Base-by-base conservation (phyloP, 2,329 filamentous ascomycete genomes). In the Pseudogymnoascus sp. region DNA sequence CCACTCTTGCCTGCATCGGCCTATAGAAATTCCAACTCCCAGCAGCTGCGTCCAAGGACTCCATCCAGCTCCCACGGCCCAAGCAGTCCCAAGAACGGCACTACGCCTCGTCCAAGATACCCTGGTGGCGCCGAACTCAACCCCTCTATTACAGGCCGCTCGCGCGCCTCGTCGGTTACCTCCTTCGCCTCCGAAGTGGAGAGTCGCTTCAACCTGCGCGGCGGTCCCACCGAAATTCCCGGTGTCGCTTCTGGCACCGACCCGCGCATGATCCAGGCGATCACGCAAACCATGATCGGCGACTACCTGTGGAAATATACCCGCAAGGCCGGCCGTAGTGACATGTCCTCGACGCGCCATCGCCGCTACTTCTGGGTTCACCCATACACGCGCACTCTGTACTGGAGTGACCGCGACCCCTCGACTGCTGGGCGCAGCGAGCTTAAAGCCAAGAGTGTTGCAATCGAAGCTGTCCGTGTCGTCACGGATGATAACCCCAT, bases 231-330 rank as follows among this genome's bases (percentile, higher is more conserved):
- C 5, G 75, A 78, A 62, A 78, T 80, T 28, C 75, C 79, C 55
- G 87, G 87, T 12, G 83, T 94, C 64, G 84, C 85, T 8, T 80
- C 86, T 19, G 84, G 84, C 66, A 96, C 92, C 4, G 94, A 99
- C 76, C 93, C 93, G 66, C 90, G 93, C 69, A 97, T 99, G 92
- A 97, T 99, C 68, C 92, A 97, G 77, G 94, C 94, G 58, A 97
- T 99, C 67, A 99, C 94, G 2, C 93, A 99, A 76, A 97, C 94
- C 16, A 99, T 99, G 94, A 97, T 99, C 72, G 94, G 94, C 62
- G 94, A 99, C 74, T 97, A 93, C 74, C 81, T 99, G 41, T 99
- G 94, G 94, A 99, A 99, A 75, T 99, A 99, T 76, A 99, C 94
- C 0, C 89, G 94, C 70, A 96, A 94, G 78, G 83, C 92, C 64